phyloP scores from a whole-genome alignment of 495 filamentous ascomycete species.

The Penicillium canariense region DNA sequence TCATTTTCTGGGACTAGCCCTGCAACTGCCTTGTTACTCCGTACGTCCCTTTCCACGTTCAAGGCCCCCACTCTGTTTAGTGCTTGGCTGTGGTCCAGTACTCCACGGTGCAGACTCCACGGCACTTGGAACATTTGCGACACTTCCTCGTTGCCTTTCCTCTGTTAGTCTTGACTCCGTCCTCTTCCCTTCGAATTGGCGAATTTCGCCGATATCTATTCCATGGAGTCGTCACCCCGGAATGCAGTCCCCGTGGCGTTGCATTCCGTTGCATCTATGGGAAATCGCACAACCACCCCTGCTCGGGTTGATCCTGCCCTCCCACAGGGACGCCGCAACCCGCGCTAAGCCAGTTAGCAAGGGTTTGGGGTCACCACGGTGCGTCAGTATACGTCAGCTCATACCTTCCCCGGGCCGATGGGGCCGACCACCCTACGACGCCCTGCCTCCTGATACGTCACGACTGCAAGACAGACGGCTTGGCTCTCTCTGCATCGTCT shows the following conservation, averaged over 20 bases:
- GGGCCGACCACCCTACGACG: constrained; percentile 2
- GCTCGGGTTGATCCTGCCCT: constrained; percentile 15
- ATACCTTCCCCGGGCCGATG: constrained; percentile 12
- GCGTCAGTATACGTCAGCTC: constrained; percentile 25
- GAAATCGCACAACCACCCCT: constrained; percentile 1
- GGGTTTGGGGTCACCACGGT: constrained; percentile 7
- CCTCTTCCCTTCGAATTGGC: background rate
- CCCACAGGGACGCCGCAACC: constrained; percentile 13
- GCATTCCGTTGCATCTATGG: constrained; percentile 11
- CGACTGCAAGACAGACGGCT: background rate
- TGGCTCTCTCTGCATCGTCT: constrained; percentile 4
- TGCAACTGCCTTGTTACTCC: too few species aligned
- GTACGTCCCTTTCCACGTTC: background rate
- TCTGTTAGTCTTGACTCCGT: background rate
- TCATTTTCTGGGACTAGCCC: too few species aligned
- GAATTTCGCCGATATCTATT: constrained; percentile 12
- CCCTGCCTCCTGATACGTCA: constrained; percentile 16
- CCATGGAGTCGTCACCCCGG: constrained; percentile 24
- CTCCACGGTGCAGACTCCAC: too few species aligned
- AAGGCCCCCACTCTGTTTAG: too few species aligned
- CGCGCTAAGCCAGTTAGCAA: constrained; percentile 14
- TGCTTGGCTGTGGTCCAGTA: too few species aligned
- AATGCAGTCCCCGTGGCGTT: constrained; percentile 16
- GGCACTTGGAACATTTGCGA: background rate
- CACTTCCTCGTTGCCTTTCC: background rate